Evolutionary conservation across 495 filamentous ascomycete genomes (phyloP), one percentile per base, ranked within the genome.

Genomic region (Hypomontagnella submonticulosa): DNA sequence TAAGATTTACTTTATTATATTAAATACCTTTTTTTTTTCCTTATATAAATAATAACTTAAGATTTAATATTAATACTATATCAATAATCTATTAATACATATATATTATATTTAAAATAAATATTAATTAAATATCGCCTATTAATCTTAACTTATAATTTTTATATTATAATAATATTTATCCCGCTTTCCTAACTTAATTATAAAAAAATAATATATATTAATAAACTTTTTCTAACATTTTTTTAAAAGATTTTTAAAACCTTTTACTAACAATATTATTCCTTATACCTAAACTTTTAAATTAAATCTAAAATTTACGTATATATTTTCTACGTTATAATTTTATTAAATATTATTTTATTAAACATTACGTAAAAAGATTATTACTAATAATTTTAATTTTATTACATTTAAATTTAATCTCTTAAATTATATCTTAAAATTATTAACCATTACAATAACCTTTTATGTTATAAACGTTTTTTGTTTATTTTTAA

Each of bases 71-170:
- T 20, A 3, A 20, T 20, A 7, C 20, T 20, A 20, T 46, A 20
- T 46, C 20, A 46, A 46, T 46, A 46, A 46, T 46, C 20, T 46
- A 46, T 46, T 46, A 46, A 46, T 46, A 46, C 9, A 23, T 20
- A 46, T 46, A 46, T 46, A 11, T 46, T 20, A 46, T 46, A 46
- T 46, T 27, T 27, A 7, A 27, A 27, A 27, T 46, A 46, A 20
- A 27, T 46, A 46, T 46, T 46, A 20, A 46, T 46, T 16, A 46
- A 46, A 16, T 23, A 46, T 1, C 9, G 1, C 12, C 15, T 23
- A 46, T 46, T 46, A 20, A 10, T 23, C 19, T 46, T n/a, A n/a
- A 46, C 12, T 46, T 46, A 46, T 20, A 27, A 27, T 46, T 46
- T 10, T 46, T 46, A 27, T 6, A 46, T 46, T 9, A 46, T 10